phyloP scores from a whole-genome alignment of 768 basidiomycete genomes.

The Tremella fuciformis region DNA sequence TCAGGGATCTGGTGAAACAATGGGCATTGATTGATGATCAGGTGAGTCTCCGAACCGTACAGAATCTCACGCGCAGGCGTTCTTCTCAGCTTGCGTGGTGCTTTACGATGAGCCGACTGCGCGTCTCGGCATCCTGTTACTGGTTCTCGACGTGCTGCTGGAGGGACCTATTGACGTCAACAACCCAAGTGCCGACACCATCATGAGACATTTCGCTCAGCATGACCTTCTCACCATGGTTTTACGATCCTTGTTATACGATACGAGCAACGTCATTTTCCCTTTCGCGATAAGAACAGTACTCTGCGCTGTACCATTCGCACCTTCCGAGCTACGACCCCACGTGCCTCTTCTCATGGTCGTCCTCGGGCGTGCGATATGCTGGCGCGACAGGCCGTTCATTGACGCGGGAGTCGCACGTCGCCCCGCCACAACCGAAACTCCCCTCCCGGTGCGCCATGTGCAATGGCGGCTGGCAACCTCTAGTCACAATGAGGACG shows the following conservation, averaged over 20 bases:
- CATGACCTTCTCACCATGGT: background rate
- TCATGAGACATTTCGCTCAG: no score
- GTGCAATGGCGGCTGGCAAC: conserved; percentile 30
- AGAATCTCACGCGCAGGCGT: no score
- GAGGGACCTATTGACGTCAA: no score
- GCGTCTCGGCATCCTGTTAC: no score
- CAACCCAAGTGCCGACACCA: no score
- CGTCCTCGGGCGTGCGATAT: conserved; percentile 41
- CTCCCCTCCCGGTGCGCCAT: conserved; percentile 20
- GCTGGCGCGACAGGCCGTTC: conserved; percentile 46
- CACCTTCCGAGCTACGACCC: conserved; percentile 29
- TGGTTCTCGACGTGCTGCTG: no score
- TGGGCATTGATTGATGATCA: no score
- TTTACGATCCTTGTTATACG: background rate
- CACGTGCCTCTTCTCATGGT: conserved; percentile 44
- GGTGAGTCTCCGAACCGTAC: no score
- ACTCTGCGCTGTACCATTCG: conserved; percentile 30
- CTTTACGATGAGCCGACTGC: no score
- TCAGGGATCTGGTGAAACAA: no score
- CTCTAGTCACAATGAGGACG: conserved; percentile 4
- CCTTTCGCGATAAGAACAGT: background rate
- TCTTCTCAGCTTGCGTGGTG: no score
- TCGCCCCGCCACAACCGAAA: conserved; percentile 61
- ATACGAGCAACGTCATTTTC: background rate
- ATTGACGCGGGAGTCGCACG: conserved; percentile 57